A percentile compares a stretch with the other conserved stretches of the same genome.
Evolutionary conservation across 306 rosid species (phyloP).

Genomic region (Inga laurina): DNA sequence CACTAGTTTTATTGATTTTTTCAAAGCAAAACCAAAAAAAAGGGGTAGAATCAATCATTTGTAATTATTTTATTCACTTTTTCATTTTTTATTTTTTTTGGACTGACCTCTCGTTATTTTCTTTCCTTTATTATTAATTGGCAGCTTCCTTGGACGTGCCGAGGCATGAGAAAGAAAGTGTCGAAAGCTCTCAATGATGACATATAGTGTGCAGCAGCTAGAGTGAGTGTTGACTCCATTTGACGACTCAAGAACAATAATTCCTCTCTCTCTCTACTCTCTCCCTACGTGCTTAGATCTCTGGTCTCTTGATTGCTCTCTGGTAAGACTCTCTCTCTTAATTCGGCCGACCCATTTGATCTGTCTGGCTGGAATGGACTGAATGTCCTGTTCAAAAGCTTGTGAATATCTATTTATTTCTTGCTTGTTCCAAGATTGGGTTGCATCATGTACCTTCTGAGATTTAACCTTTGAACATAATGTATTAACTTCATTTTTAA

Average conservation of each 20-base stretch:
- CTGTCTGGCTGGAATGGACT: conserved; percentile 5
- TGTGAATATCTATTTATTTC: background rate
- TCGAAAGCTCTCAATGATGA: background rate
- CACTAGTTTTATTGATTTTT: too few species aligned
- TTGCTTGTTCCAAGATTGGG: background rate
- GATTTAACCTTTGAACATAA: background rate
- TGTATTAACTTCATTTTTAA: background rate
- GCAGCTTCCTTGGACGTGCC: background rate
- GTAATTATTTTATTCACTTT: too few species aligned
- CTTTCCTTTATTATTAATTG: background rate
- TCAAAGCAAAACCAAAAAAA: too few species aligned
- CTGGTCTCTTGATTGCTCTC: background rate
- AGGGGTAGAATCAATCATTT: background rate
- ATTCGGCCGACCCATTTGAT: background rate
- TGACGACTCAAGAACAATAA: conserved; percentile 10
- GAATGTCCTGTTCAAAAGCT: background rate
- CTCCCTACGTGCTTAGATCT: background rate
- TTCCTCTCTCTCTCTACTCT: background rate
- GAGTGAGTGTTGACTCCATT: conserved; percentile 24
- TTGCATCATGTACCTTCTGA: background rate
- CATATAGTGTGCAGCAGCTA: background rate
- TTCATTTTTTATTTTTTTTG: too few species aligned
- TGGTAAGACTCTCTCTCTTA: background rate
- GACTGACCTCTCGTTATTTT: background rate
- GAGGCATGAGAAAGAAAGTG: background rate